Evolutionary conservation across 345 rosid species (phyloP).

Genomic region (Lepidium africanum): DNA sequence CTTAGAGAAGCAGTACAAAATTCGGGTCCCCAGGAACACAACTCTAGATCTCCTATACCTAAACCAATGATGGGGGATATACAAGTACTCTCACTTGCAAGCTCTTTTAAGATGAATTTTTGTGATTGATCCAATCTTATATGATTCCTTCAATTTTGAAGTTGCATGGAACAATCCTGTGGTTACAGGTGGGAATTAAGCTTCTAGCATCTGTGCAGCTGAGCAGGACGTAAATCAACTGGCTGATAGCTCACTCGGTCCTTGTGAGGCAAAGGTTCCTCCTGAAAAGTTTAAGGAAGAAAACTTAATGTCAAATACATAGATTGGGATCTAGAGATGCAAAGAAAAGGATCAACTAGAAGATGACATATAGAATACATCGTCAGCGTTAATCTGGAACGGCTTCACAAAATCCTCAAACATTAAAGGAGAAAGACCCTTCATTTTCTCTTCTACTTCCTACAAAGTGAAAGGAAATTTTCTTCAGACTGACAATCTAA

Average conservation of each 20-base stretch:
- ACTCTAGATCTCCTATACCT: neutral
- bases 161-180: neutral
- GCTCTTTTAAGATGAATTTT: neutral
- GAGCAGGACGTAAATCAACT: constrained; percentile 72
- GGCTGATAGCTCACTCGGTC: constrained; percentile 63
- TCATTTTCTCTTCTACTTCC: constrained; percentile 80
- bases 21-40: neutral
- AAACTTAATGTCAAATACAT: neutral
- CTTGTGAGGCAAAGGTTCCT: constrained; percentile 61
- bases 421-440: constrained; percentile 56
- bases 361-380: constrained; percentile 36
- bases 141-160: neutral
- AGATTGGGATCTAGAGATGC: neutral
- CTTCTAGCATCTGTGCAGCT: constrained; percentile 57
- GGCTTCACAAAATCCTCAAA: constrained; percentile 90
- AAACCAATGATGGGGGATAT: neutral
- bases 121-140: neutral
- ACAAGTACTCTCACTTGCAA: neutral
- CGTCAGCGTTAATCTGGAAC: constrained; percentile 58
- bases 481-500: neutral
- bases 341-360: constrained; percentile 2
- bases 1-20: constrained; percentile 3
- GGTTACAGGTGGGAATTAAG: neutral
- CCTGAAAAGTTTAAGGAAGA: constrained; percentile 35
- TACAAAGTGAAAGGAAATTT: constrained; percentile 20